Conservation (phyloP, 495 filamentous ascomycete genomes). For the Trichocladium antarcticum region DNA sequence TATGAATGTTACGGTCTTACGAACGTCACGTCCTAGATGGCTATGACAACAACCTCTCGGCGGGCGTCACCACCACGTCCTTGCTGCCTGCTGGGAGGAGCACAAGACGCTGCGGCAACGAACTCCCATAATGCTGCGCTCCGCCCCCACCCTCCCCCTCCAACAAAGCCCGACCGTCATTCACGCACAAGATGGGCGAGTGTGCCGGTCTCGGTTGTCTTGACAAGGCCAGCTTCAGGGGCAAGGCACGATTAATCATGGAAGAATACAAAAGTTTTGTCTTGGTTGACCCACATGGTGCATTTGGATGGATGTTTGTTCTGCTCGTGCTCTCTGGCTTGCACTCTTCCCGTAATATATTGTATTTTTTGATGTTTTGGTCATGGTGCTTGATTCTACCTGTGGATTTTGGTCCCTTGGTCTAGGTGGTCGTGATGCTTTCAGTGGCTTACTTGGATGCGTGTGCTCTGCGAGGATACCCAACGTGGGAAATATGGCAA, state of each 20-base stretch:
- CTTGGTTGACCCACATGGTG: neutral
- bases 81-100: conserved; percentile 3
- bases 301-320: conserved; percentile 5
- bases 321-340: neutral
- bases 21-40: conserved; percentile 33
- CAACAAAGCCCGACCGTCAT: neutral
- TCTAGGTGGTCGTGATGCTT: too few species aligned
- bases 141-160: neutral
- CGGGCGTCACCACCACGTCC: conserved; percentile 6
- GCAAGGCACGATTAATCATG: neutral
- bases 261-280: conserved; percentile 4
- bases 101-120: conserved; percentile 14
- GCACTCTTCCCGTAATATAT: conserved; percentile 1
- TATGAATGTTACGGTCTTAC: conserved; percentile 33
- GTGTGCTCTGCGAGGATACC: too few species aligned
- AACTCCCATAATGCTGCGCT: conserved; percentile 1
- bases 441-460: too few species aligned
- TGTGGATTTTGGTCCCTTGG: neutral
- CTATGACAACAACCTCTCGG: conserved; percentile 21
- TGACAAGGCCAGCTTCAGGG: neutral
- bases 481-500: too few species aligned
- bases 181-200: too few species aligned
- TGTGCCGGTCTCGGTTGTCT: too few species aligned
- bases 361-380: neutral
- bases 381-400: neutral